Percentiles rank a stretch among this genome's conserved stretches.
Evolutionary conservation across 805 yeast genomes (phyloP).

Genomic region (Saccharomycopsis schoenii): DNA sequence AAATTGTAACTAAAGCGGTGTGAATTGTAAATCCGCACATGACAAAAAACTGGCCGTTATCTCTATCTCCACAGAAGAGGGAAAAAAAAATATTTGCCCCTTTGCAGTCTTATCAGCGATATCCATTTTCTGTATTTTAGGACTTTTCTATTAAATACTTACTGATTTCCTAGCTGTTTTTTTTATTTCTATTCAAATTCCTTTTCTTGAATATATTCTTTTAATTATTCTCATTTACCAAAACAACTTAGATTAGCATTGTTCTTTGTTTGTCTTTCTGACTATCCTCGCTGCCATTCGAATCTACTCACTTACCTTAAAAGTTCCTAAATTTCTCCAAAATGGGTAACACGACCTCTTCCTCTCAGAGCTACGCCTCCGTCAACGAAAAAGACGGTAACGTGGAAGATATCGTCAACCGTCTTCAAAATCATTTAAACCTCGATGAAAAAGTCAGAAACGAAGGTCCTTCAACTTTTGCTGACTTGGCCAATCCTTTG

Average conservation of each 20-base stretch:
- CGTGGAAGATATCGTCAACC: slow-evolving; percentile 10
- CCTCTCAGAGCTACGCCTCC: neutral
- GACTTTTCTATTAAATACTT: neutral
- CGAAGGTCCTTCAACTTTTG: slow-evolving; percentile 12
- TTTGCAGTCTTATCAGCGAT: neutral
- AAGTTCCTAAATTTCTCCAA: neutral
- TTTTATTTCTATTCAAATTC: neutral
- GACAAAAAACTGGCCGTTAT: neutral
- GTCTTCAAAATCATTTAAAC: slow-evolving; percentile 12
- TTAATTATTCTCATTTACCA: neutral
- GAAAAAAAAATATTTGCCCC: neutral
- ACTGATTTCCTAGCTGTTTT: neutral
- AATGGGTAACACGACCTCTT: slow-evolving; percentile 13
- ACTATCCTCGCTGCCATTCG: too few relatives aligned
- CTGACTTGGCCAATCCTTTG: slow-evolving; percentile 25
- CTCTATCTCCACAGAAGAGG: neutral
- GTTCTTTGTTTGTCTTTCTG: neutral
- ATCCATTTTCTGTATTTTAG: neutral
- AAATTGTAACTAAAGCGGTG: neutral
- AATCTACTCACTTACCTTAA: too few relatives aligned
- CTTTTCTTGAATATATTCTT: neutral
- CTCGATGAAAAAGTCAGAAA: slow-evolving; percentile 8
- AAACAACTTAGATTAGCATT: neutral
- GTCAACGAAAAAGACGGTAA: slow-evolving; percentile 3
- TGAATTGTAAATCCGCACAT: neutral